Conservation (phyloP, 2,329 filamentous ascomycete species). For the Calonectria montana region DNA sequence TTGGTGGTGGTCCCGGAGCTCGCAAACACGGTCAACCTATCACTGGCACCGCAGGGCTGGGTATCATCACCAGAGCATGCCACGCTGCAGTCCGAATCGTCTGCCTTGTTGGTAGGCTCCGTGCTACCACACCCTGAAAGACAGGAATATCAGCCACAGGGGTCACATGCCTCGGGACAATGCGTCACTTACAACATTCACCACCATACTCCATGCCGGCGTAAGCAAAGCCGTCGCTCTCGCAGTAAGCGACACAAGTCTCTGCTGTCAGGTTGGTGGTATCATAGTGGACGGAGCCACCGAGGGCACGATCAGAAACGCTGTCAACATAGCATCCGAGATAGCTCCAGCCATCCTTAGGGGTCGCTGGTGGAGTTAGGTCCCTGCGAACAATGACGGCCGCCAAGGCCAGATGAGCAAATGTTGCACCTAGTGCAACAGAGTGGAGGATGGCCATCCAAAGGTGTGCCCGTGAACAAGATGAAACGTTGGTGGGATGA, state of each 20-base stretch:
- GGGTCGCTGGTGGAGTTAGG: slow-evolving; percentile 31
- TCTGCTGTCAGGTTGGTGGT: slow-evolving; percentile 49
- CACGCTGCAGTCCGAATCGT: slow-evolving; percentile 58
- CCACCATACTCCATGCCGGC: slow-evolving; percentile 61
- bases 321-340: slow-evolving; percentile 41
- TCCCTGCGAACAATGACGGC: slow-evolving; percentile 35
- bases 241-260: slow-evolving; percentile 61
- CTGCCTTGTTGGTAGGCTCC: slow-evolving; percentile 43
- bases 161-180: not conserved
- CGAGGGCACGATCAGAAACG: slow-evolving; percentile 33
- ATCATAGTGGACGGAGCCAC: slow-evolving; percentile 36
- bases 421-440: slow-evolving; percentile 35
- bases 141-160: slow-evolving; percentile 17
- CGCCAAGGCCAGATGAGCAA: slow-evolving; percentile 35
- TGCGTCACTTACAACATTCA: slow-evolving; percentile 57
- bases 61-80: slow-evolving; percentile 60
- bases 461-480: not conserved
- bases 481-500: slow-evolving; percentile 7
- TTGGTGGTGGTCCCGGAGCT: not conserved
- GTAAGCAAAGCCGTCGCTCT: slow-evolving; percentile 51
- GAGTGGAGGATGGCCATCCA: slow-evolving; percentile 27
- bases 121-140: slow-evolving; percentile 51
- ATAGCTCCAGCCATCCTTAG: slow-evolving; percentile 36
- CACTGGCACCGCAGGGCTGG: slow-evolving; percentile 62
- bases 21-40: slow-evolving; percentile 53